Conservation (phyloP, 2,329 filamentous ascomycete genomes). For the Alternaria ventricosa region DNA sequence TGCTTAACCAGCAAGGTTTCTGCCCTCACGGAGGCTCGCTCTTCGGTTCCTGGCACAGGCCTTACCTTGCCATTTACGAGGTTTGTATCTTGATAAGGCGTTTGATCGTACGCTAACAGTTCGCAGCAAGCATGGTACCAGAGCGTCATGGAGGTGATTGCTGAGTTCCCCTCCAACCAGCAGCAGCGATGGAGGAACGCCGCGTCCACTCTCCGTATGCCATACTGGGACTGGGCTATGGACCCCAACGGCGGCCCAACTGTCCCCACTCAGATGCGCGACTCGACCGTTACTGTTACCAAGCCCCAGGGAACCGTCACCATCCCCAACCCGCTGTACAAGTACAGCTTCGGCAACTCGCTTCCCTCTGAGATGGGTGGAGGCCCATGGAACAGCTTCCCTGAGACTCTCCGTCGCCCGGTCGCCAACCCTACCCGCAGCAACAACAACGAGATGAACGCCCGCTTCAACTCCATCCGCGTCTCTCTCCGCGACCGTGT, state of each 20-base stretch:
- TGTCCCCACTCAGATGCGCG: slow-evolving; percentile 47
- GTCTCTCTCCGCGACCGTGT: slow-evolving; percentile 46
- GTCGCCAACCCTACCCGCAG: slow-evolving; percentile 41
- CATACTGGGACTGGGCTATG: slow-evolving; percentile 59
- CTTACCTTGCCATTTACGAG: slow-evolving; percentile 72
- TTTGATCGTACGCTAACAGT: not conserved
- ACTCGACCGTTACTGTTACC: slow-evolving; percentile 52
- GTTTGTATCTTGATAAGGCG: slow-evolving; percentile 38
- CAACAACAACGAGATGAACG: slow-evolving; percentile 48
- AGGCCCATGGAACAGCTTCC: slow-evolving; percentile 42
- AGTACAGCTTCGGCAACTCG: slow-evolving; percentile 55
- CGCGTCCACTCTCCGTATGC: slow-evolving; percentile 51
- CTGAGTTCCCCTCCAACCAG: slow-evolving; percentile 49
- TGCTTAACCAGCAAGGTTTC: slow-evolving; percentile 68
- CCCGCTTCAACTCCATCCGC: slow-evolving; percentile 35
- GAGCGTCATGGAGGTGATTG: slow-evolving; percentile 50
- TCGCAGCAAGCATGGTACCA: slow-evolving; percentile 52
- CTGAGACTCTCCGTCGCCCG: slow-evolving; percentile 43
- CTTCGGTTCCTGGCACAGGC: slow-evolving; percentile 84
- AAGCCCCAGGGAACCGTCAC: slow-evolving; percentile 49
- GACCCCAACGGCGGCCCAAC: slow-evolving; percentile 38
- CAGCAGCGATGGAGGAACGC: slow-evolving; percentile 50
- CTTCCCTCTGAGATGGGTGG: slow-evolving; percentile 60
- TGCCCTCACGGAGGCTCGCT: slow-evolving; percentile 78
- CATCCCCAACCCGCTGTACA: slow-evolving; percentile 56